Conservation (phyloP, 352 stramenopile genomes). For the Halophytophthora batemanensis region DNA sequence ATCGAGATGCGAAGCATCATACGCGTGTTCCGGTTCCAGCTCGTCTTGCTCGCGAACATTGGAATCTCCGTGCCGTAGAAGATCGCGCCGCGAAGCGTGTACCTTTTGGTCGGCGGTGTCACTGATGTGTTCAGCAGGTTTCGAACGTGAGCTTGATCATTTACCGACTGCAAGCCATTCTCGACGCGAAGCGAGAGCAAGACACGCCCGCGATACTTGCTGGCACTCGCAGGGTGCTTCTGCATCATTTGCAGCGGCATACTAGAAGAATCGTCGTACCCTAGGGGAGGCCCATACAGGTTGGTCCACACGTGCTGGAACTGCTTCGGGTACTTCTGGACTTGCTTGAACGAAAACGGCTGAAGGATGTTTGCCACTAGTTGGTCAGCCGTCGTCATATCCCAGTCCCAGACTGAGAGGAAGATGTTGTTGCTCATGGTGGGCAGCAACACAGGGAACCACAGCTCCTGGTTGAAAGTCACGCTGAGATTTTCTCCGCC, state of each 20-base stretch:
- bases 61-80: constrained; percentile 85
- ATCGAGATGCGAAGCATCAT: constrained; percentile 79
- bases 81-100: constrained; percentile 57
- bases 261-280: constrained; percentile 44
- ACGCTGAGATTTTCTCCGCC: constrained; percentile 42
- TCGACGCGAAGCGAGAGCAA: constrained; percentile 67
- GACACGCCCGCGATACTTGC: constrained; percentile 76
- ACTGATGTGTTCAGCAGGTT: constrained; percentile 48
- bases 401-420: constrained; percentile 83
- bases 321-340: constrained; percentile 57
- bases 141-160: constrained; percentile 60
- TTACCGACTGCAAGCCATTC: constrained; percentile 61
- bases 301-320: constrained; percentile 71
- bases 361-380: constrained; percentile 64
- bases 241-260: constrained; percentile 48
- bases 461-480: constrained; percentile 79
- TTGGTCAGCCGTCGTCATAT: constrained; percentile 58
- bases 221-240: constrained; percentile 54
- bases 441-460: constrained; percentile 81
- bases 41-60: constrained; percentile 61
- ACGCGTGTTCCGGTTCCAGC: constrained; percentile 64
- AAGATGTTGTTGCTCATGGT: constrained; percentile 83
- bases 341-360: constrained; percentile 72
- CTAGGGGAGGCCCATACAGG: constrained; percentile 76
- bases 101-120: constrained; percentile 41